phyloP scores from a whole-genome alignment of 2,329 filamentous ascomycete species.

The Clonostachys rhizophaga region DNA sequence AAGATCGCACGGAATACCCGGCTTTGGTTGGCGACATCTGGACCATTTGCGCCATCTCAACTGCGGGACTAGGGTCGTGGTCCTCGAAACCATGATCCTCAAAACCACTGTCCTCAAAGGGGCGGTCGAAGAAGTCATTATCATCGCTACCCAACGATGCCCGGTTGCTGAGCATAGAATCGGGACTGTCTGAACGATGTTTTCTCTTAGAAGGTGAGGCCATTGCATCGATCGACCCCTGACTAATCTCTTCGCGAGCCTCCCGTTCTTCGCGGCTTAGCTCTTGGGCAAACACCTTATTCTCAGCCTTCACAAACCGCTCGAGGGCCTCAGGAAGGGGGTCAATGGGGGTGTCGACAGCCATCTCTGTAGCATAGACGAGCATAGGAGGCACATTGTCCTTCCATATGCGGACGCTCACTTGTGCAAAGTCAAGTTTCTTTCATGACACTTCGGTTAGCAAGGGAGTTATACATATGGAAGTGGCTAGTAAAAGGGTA shows the following conservation, averaged over 20 bases:
- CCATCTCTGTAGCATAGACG: slow-evolving; percentile 48
- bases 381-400: slow-evolving; percentile 43
- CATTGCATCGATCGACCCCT: slow-evolving; percentile 22
- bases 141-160: slow-evolving; percentile 27
- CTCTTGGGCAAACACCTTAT: slow-evolving; percentile 45
- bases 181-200: slow-evolving; percentile 36
- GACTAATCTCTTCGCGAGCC: slow-evolving; percentile 11
- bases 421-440: slow-evolving; percentile 40
- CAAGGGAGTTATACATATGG: background rate
- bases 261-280: slow-evolving; percentile 28
- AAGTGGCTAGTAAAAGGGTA: background rate
- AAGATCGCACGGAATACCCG: too few relatives aligned
- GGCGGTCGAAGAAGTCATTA: background rate
- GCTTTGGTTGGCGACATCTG: too few relatives aligned
- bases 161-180: slow-evolving; percentile 40
- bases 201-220: slow-evolving; percentile 40
- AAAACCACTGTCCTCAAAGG: too few relatives aligned
- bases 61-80: too few relatives aligned
- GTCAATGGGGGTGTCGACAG: slow-evolving; percentile 25
- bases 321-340: slow-evolving; percentile 32
- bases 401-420: slow-evolving; percentile 38
- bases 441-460: slow-evolving; percentile 17
- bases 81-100: too few relatives aligned
- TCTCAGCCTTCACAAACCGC: slow-evolving; percentile 46
- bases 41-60: too few relatives aligned